These are phyloP conservation scores for Singerocomus inundabilis DNA, from an alignment of 1,284 basidiomycete species.

Conservation along the genomic window DNA sequence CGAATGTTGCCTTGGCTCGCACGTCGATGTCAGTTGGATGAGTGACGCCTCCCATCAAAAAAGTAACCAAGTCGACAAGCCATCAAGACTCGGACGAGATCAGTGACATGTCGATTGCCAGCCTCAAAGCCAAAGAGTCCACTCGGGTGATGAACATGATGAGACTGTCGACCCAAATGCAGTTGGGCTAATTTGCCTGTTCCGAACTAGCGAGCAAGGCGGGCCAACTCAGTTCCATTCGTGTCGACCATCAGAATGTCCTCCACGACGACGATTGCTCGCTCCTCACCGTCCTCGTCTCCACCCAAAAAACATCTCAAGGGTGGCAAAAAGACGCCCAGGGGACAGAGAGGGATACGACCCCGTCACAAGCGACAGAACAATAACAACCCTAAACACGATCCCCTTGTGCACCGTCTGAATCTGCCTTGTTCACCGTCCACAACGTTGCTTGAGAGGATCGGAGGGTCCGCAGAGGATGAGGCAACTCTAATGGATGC, in stretches of 20 bases:
- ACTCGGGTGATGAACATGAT: no score
- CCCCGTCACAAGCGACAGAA: conserved; percentile 4
- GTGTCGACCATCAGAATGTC: conserved; percentile 5
- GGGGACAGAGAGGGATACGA: conserved; percentile 10
- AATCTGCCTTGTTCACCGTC: conserved; percentile 14
- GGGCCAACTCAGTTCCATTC: no score
- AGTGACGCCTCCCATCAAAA: no score
- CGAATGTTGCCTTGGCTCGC: no score
- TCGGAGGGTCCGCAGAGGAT: conserved; percentile 11
- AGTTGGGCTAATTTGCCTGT: no score
- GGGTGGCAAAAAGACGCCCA: conserved; percentile 1
- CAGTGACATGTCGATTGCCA: no score
- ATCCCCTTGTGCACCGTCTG: conserved; percentile 15
- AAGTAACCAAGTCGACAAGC: no score
- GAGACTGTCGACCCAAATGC: no score
- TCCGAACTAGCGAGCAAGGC: no score
- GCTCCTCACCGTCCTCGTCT: conserved; percentile 1
- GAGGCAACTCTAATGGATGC: not conserved
- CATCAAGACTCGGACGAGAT: no score
- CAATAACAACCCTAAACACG: conserved; percentile 1
- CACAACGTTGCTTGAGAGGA: conserved; percentile 23
- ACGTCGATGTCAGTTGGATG: no score
- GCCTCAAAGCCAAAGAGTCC: no score
- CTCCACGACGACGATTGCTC: conserved; percentile 1
- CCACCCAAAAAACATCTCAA: conserved; percentile 4